Conservation (phyloP, 148 eudicot species). For the Simmondsia chinensis region DNA sequence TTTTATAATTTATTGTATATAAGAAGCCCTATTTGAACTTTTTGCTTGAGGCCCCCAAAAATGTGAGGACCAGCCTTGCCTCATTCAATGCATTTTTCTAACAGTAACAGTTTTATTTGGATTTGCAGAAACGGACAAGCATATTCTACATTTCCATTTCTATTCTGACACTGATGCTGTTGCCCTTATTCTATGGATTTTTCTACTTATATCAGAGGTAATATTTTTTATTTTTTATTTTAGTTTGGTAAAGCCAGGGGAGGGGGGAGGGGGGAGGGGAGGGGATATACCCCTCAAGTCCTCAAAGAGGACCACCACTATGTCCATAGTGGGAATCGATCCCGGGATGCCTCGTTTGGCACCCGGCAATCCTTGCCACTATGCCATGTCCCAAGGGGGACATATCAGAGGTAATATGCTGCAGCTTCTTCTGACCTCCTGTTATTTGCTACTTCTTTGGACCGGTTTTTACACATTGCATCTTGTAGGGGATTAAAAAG, state of each 20-base stretch:
- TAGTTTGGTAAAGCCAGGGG: not conserved
- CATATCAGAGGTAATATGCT: too few relatives aligned
- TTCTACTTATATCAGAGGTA: slow-evolving; percentile 81
- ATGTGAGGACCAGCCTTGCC: not conserved
- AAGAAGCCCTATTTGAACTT: too few relatives aligned
- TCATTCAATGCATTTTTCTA: not conserved
- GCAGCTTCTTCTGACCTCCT: too few relatives aligned
- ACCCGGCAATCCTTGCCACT: too few relatives aligned
- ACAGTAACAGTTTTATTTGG: not conserved
- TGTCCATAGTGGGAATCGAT: not conserved
- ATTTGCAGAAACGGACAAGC: slow-evolving; percentile 67
- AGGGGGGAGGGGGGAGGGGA: too few relatives aligned
- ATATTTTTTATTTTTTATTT: not conserved
- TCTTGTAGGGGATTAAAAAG: slow-evolving; percentile 55
- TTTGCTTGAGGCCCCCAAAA: too few relatives aligned
- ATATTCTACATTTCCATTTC: slow-evolving; percentile 53
- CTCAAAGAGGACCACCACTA: not conserved
- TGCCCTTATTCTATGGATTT: slow-evolving; percentile 66
- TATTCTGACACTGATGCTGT: slow-evolving; percentile 57
- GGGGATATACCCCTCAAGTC: too few relatives aligned
- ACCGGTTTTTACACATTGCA: too few relatives aligned
- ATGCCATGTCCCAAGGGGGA: too few relatives aligned
- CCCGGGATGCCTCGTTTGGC: too few relatives aligned
- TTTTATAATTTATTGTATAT: too few relatives aligned
- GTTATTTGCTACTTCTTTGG: too few relatives aligned